Base-by-base conservation (phyloP, 202 grass and related monocot genomes). In the Panicum virgatum region DNA sequence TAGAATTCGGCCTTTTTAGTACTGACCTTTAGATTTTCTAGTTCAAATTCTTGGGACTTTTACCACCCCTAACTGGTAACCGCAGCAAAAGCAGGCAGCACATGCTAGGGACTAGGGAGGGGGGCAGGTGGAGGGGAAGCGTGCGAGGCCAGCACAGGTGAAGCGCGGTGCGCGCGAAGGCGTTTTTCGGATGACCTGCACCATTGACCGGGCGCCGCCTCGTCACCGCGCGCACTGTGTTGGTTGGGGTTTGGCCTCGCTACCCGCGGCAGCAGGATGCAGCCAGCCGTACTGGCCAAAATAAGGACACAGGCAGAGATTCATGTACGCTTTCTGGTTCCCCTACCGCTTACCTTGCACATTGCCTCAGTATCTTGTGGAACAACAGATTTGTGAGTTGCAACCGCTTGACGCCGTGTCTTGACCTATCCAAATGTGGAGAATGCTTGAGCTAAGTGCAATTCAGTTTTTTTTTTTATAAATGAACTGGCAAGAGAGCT, bases 141-240 rank as follows among this genome's bases (percentile, higher is more conserved):
- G 68, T 66, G 64, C n/a, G 22, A 58, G 54, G 9, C 54, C 10
- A 58, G 54, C 54, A 12, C 26, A 0, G 52, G 52, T 9, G 20
- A 53, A 13, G 45, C 12, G 50, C n/a, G n/a, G n/a, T n/a, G n/a
- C n/a, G n/a, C n/a, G 53, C 27, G 66, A 32, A 76, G 76, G 60
- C 39, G 30, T 78, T 74, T 27, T 80, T 81, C 81, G 74, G 89
- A 85, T 88, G 82, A 85, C 66, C 85, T 84, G 82, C 42, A 69
- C 26, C 78, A 77, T 91, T 88, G 89, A 88, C 85, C 27, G 75
- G 25, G 30, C 4, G 23, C n/a, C 6, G 9, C 25, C 1, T 19
- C 2, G 6, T 6, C n/a, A n/a, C n/a, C n/a, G n/a, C n/a, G n/a
- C 62, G 26, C 80, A 1, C 5, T 46, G 6, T 36, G 50, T 73